These are phyloP conservation scores for Trichoderma polysporum DNA, from an alignment of 2,329 filamentous ascomycete species.

Conservation along the genomic window DNA sequence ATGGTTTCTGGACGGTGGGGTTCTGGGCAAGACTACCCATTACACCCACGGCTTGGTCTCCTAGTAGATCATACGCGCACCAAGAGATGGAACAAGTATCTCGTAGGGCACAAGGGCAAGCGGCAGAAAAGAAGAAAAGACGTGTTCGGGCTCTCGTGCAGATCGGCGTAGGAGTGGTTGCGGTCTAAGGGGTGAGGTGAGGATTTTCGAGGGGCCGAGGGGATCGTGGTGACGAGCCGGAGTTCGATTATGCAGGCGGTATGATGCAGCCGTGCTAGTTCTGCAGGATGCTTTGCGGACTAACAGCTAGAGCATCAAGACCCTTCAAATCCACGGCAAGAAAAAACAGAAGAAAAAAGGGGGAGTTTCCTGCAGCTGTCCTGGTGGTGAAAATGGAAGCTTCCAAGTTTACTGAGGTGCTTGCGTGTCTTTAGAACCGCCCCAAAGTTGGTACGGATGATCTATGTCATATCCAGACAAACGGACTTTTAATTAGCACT, in stretches of 20 bases:
- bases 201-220: constrained; percentile 8
- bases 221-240: constrained; percentile 17
- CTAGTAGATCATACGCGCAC: constrained; percentile 31
- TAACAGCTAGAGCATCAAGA: background rate
- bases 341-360: background rate
- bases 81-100: background rate
- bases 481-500: constrained; percentile 14
- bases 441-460: constrained; percentile 17
- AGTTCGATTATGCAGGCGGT: background rate
- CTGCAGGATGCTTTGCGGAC: background rate
- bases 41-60: constrained; percentile 35
- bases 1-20: constrained; percentile 33
- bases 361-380: background rate
- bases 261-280: background rate
- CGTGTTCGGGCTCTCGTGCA: background rate
- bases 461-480: constrained; percentile 20
- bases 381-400: background rate
- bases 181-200: constrained; percentile 1
- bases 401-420: constrained; percentile 4
- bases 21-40: constrained; percentile 36
- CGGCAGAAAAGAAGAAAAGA: background rate
- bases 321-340: background rate
- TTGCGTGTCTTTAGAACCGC: constrained; percentile 21
- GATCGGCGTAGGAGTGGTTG: background rate
- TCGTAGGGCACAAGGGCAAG: background rate